phyloP scores from a whole-genome alignment of 768 basidiomycete species.

The Leccinum subtestaceum region DNA sequence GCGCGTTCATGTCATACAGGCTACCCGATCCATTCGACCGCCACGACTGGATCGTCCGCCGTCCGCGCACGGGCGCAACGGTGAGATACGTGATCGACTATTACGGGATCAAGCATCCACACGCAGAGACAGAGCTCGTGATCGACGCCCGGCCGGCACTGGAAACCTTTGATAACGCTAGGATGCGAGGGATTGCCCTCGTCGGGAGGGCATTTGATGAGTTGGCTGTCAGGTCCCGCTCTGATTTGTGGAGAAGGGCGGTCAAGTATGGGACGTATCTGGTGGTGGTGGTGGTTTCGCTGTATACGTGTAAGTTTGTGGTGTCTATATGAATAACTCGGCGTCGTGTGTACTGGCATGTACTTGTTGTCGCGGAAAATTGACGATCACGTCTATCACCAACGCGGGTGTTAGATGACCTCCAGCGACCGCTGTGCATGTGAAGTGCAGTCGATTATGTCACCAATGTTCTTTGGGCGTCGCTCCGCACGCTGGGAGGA shows the following conservation, averaged over 20 bases:
- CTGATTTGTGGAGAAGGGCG: not conserved
- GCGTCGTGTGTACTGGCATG: not conserved
- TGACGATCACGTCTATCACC: not conserved
- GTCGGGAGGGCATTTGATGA: not conserved
- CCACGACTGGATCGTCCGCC: slow-evolving; percentile 16
- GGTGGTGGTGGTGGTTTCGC: slow-evolving; percentile 1
- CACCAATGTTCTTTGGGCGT: too few species aligned
- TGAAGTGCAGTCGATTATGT: too few species aligned
- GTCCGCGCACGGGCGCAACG: slow-evolving; percentile 1
- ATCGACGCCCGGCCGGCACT: slow-evolving; percentile 9
- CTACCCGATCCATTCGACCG: slow-evolving; percentile 14
- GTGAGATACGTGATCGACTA: slow-evolving; percentile 14
- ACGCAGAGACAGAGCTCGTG: slow-evolving; percentile 1
- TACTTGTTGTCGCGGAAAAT: not conserved
- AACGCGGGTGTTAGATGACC: not conserved
- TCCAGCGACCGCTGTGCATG: not conserved
- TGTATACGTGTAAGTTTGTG: not conserved
- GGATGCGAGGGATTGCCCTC: slow-evolving; percentile 6
- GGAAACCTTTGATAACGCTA: slow-evolving; percentile 8
- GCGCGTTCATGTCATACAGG: not conserved
- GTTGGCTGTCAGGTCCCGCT: not conserved
- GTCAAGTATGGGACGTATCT: not conserved
- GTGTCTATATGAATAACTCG: not conserved
- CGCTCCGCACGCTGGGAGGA: too few species aligned
- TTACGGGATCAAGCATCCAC: slow-evolving; percentile 10